phyloP scores from a whole-genome alignment of 2,329 filamentous ascomycete species.

The Neonectria punicea region DNA sequence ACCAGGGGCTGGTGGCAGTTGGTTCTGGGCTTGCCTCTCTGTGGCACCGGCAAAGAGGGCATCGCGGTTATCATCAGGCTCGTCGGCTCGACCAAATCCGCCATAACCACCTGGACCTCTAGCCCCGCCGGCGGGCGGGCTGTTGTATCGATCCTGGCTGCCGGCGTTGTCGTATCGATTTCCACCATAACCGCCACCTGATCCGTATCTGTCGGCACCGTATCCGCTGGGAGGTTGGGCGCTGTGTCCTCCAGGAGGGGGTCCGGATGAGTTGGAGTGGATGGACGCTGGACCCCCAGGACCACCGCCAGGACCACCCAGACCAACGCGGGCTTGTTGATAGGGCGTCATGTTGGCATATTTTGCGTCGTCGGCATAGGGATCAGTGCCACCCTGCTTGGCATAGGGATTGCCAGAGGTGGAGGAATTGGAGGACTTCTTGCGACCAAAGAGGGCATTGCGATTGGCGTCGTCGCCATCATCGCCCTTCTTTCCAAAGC shows the following conservation, averaged over 20 bases:
- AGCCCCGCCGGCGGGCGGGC: constrained; percentile 46
- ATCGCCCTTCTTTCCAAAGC: constrained; percentile 65
- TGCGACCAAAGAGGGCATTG: constrained; percentile 63
- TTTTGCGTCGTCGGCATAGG: constrained; percentile 62
- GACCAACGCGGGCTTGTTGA: constrained; percentile 54
- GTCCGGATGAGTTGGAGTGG: constrained; percentile 32
- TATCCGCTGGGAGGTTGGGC: constrained; percentile 55
- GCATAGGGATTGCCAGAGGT: constrained; percentile 68
- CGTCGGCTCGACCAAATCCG: constrained; percentile 61
- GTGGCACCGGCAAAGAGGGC: constrained; percentile 70
- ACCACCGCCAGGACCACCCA: constrained; percentile 45
- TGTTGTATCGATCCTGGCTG: constrained; percentile 41
- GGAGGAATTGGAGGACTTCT: constrained; percentile 60
- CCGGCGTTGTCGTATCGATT: constrained; percentile 62
- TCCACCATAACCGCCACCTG: constrained; percentile 60
- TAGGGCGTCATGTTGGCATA: constrained; percentile 59
- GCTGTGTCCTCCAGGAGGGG: constrained; percentile 38
- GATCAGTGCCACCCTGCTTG: constrained; percentile 60
- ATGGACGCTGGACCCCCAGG: constrained; percentile 50
- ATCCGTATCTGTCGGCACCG: constrained; percentile 64
- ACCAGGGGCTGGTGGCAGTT: constrained; percentile 34
- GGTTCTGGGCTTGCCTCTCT: constrained; percentile 58
- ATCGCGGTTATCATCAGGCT: constrained; percentile 66
- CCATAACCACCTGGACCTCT: constrained; percentile 70
- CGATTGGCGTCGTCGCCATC: constrained; percentile 61